Base-by-base conservation (phyloP, 2,329 filamentous ascomycete species). In the Claviceps citrina region DNA sequence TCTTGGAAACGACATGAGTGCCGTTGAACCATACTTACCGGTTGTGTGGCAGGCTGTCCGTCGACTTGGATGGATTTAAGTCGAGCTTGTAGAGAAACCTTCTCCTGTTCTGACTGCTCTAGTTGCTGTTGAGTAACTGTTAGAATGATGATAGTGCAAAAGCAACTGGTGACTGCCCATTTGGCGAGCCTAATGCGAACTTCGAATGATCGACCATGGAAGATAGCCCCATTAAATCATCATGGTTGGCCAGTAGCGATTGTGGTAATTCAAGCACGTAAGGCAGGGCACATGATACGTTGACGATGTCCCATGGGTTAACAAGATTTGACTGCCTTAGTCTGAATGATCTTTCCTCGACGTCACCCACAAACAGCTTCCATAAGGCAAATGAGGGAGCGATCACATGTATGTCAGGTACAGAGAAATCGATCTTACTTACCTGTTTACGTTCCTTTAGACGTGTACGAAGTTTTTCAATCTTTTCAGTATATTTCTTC, bases 391-490 rank as follows among this genome's bases (percentile, higher is more conserved):
- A 13, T 22, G 38, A 22, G 25, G 7, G 24, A 33, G 7, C 30
- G 12, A 34, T 3, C 10, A 27, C 13, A 20, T n/a, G 30, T 7
- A 15, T 31, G 10, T 9, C 20, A 33, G 37, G 16, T 22, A 25
- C 15, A 33, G 12, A 15, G 20, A 25, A 36, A 16, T 18, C 20
- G 13, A 62, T 35, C 71, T 70, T 57, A 77, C 71, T 70, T 57
- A 77, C 74, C 68, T 76, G 68, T 47, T 71, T 71, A 51, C 73
- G 62, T 54, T 73, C 65, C 54, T 67, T 67, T 47, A 75, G 64
- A 36, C 67, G 66, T 37, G 63, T 58, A 35, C 70, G 67, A 35
- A 76, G 62, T 60, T 76, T 75, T 51, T 74, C 70, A 44, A 72
- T 66, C 60, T 73, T 72, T 49, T 73, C 72, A 44, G 52, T 53